phyloP scores from a whole-genome alignment of 2,329 filamentous ascomycete genomes.

The Sarocladium strictum region DNA sequence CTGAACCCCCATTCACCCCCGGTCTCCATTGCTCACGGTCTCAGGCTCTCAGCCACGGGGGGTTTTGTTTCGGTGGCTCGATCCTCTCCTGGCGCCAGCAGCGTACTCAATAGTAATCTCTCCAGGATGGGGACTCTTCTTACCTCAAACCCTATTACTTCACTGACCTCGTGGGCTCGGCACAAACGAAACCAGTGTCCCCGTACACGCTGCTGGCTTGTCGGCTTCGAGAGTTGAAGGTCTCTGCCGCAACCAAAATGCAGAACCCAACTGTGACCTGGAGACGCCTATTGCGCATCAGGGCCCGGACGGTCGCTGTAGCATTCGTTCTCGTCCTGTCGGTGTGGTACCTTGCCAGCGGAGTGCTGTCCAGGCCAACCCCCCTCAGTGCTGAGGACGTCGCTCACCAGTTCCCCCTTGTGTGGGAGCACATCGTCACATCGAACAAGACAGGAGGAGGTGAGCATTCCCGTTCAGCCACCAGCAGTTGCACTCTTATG shows the following conservation, averaged over 20 bases:
- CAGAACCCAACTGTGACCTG: background rate
- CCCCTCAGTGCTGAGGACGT: background rate
- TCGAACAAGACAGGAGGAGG: conserved; percentile 16
- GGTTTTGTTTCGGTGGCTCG: background rate
- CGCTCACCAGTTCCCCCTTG: conserved; percentile 12
- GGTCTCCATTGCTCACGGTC: background rate
- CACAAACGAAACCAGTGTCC: background rate
- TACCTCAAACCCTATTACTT: background rate
- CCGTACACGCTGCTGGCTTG: background rate
- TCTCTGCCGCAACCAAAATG: background rate
- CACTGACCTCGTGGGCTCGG: background rate
- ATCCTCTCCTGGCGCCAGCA: background rate
- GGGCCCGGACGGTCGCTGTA: background rate
- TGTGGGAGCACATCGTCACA: conserved; percentile 16
- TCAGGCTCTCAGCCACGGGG: background rate
- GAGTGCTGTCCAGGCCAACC: background rate
- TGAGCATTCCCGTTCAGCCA: conserved; percentile 4
- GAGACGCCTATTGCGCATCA: background rate
- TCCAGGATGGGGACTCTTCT: background rate
- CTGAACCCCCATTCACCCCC: no score
- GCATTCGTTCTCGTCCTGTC: background rate
- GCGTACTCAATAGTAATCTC: background rate
- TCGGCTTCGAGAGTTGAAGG: background rate
- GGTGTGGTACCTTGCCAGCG: background rate
- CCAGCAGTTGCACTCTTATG: background rate